Evolutionary conservation across 2,329 filamentous ascomycete genomes (phyloP).

Genomic region (Colletotrichum karsti): DNA sequence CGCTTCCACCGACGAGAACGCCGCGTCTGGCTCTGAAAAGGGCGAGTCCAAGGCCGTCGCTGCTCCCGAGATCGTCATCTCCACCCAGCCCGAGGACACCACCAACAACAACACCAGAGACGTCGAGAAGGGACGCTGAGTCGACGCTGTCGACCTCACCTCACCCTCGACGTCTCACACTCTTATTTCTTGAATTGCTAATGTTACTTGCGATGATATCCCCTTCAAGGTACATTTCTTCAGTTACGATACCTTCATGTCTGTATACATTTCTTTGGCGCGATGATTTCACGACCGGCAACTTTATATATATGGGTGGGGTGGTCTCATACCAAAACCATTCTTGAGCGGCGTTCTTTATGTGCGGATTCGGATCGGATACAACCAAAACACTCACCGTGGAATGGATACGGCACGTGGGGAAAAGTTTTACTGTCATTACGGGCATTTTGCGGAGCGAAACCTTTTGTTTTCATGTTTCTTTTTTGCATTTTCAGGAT

Average conservation of each 20-base stretch:
- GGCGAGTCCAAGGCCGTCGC: slow-evolving; percentile 1
- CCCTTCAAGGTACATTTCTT: not conserved
- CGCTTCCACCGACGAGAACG: slow-evolving; percentile 1
- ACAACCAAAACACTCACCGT: not conserved
- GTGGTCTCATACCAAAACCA: not conserved
- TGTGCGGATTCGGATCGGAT: not conserved
- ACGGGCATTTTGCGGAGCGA: slow-evolving; percentile 2
- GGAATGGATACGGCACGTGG: slow-evolving; percentile 12
- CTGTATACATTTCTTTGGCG: not conserved
- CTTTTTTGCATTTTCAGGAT: not conserved
- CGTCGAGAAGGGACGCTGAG: slow-evolving; percentile 19
- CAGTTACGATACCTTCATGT: slow-evolving; percentile 18
- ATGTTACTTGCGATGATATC: not conserved
- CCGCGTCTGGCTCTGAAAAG: not conserved
- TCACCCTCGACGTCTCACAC: not conserved
- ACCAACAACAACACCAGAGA: not conserved
- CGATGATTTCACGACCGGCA: slow-evolving; percentile 20
- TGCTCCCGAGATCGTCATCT: slow-evolving; percentile 20
- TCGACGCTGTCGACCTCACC: too few relatives aligned
- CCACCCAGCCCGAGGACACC: slow-evolving; percentile 8
- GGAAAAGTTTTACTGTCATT: slow-evolving; percentile 19
- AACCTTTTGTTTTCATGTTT: too few relatives aligned
- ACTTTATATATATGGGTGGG: not conserved
- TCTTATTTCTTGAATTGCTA: not conserved
- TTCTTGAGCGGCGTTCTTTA: not conserved